Base-by-base conservation (phyloP, 129 eudicot species). In the Escallonia rubra region DNA sequence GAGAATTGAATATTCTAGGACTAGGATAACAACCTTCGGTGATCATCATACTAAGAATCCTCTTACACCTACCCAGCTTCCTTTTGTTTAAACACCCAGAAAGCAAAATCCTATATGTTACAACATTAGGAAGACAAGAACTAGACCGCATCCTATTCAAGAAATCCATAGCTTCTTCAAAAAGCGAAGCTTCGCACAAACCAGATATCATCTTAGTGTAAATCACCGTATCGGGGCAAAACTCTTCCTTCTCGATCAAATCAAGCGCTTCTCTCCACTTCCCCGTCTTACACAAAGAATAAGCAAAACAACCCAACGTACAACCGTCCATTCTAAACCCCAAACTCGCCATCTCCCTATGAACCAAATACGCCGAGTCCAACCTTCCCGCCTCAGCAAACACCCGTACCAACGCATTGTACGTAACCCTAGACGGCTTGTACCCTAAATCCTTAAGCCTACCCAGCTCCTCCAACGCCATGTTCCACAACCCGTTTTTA, bases 151-250 rank as follows among this genome's bases (percentile, higher is more conserved):
- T 94, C 61, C 79, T 85, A 68, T 70, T 77, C 76, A 94, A 81
- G 53, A 94, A 55, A 57, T 85, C 88, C 97, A 94, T 94, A 61
- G 97, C 99, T 73, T 86, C 99, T 85, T 89, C 96, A 69, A 94
- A 94, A 69, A 80, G 79, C 4, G 95, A 94, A 81, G 86, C 96
- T 65, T 87, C 96, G 78, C 96, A 89, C 81, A 94, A 77, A 59
- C 99, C 99, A 64, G 74, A 75, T 34, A 94, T 94, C 99, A 94
- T 89, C 51, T 78, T 79, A 8, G 90, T 94, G 53, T 85, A 94
- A 43, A 89, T 56, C 44, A 76, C 72, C 13, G 97, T 87, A 84
- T 94, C 96, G 3, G 84, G 83, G 59, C 66, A 72, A 77, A 77
- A 68, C 15, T 81, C 87, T 74, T 90, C 97, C 63, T 78, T 85